Base-by-base conservation (phyloP, 169 alveolate species). In the Eimeria brunetti region DNA sequence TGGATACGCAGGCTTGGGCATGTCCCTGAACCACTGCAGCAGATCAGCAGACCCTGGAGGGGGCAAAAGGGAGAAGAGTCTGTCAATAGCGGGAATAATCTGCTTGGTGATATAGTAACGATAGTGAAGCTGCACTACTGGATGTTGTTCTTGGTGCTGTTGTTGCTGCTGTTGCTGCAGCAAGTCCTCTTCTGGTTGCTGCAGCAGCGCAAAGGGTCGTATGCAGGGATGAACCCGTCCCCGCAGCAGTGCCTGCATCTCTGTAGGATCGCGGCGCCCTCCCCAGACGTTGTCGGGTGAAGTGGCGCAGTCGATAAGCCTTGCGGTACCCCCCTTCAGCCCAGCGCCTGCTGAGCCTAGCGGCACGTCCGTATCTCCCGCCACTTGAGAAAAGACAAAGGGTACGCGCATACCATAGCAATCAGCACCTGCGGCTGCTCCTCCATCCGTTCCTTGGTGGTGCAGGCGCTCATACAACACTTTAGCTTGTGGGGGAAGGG, bases 51-150 rank as follows among this genome's bases (percentile, higher is more conserved):
- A 24, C 27, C 84, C 92, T 24, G 89, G 90, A 27, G 89, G 83
- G 44, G 95, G 83, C 64, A 94, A 58, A 24, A 94, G 94, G 27
- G 84, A 46, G 44, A 89, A 81, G 75, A 95, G 94, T 51, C 96
- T 75, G 38, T 95, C 95, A 51, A 95, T 51, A 1, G 96, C 96
- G 14, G 96, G 96, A 18, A 95, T 95, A 36, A 95, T 75, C 41
- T 95, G 96, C 73, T 78, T 89, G 62, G 64, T 88, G 69, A 95
- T 95, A 56, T 95, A 95, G 94, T 95, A 95, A 12, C 89, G 69
- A n/a, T 49, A 30, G 53, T 94, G 78, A 53, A 94, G 58, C 5
- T 88, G 94, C 73, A 62, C 56, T 0, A 86, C 64, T 16, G 94
- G 85, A 46, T 56, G 94, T 83, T 64, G 56, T 14, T 46, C 36